Evolutionary conservation across 1,284 basidiomycete genomes (phyloP).

Genomic region (Trichosporon sp.): DNA sequence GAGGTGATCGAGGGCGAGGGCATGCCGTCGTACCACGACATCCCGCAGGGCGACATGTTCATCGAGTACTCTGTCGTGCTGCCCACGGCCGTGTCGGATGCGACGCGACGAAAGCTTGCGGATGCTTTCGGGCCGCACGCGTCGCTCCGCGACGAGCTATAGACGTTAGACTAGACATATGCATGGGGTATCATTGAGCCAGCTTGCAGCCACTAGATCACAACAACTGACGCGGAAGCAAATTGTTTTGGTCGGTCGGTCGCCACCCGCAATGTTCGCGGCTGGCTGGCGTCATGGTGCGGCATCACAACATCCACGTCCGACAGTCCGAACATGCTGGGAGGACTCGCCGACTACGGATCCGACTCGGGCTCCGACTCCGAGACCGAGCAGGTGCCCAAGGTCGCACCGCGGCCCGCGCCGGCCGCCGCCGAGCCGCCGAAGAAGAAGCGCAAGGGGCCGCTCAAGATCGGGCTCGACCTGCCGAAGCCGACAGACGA

Average conservation of each 20-base stretch:
- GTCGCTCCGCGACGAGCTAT: not conserved
- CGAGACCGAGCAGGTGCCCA: not conserved
- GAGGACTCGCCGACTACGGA: conserved; percentile 41
- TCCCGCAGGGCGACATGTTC: conserved; percentile 72
- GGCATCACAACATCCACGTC: not conserved
- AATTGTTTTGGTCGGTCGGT: not conserved
- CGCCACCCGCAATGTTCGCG: not conserved
- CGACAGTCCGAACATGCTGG: conserved; percentile 33
- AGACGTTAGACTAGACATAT: not conserved
- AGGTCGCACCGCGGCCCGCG: not conserved
- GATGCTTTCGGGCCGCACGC: not conserved
- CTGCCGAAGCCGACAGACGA: conserved; percentile 3
- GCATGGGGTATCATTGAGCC: not conserved
- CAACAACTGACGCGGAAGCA: not conserved
- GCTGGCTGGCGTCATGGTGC: not conserved
- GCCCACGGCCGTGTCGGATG: conserved; percentile 63
- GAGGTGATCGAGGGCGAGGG: conserved; percentile 81
- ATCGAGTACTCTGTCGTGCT: conserved; percentile 87
- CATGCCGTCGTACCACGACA: conserved; percentile 68
- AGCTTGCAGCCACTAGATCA: not conserved
- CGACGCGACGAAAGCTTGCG: conserved; percentile 52
- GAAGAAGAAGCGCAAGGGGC: conserved; percentile 33
- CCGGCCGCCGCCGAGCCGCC: conserved; percentile 11
- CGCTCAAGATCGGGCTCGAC: conserved; percentile 11
- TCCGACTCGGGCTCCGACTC: conserved; percentile 39